Base-by-base conservation (phyloP, 2,329 filamentous ascomycete species). In the Diplodia sapinea region DNA sequence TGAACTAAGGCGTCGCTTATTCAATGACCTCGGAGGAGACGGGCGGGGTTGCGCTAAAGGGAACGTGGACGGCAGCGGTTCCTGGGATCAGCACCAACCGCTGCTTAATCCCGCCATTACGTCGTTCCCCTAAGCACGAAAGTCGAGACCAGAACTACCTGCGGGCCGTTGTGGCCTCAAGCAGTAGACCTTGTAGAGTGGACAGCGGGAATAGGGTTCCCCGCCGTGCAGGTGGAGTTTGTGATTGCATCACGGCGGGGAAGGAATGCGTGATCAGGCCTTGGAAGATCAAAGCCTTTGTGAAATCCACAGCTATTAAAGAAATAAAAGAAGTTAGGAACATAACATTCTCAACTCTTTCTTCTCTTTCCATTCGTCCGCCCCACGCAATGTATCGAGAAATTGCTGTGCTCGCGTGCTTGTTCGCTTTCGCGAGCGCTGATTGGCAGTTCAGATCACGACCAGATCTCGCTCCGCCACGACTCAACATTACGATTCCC, bases 391-490 rank as follows among this genome's bases (percentile, higher is more conserved):
- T 55, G 51, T 31, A 31, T 8, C 23, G 13, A 12, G 17, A 36
- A 29, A 55, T 55, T n/a, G 15, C 26, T 33, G 23, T 31, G 3
- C 51, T 55, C n/a, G 65, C 69, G 29, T 54, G 67, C 31, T 11
- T 49, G 23, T 31, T 73, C 6, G 43, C 31, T 80, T 80, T 86
- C 82, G 63, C 78, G 73, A 66, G 82, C 81, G 71, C 87, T 82
- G 36, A 84, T 83, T 33, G 85, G 85, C 49, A 87, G 74, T n/a
- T 82, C 77, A 64, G 81, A 66, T 83, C 73, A 8, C 70, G 72
- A 23, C 77, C 82, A 26, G 83, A 85, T 71, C 74, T 85, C 20
- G 78, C 82, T 3, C 81, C 82, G 9, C 83, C 82, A 72, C 26
- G 78, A 75, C 69, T 82, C 74, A 72, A 82, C 71, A 82, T 81